These are phyloP conservation scores for Leccinellum rugosiceps DNA, from an alignment of 768 basidiomycete genomes.

Conservation along the genomic window DNA sequence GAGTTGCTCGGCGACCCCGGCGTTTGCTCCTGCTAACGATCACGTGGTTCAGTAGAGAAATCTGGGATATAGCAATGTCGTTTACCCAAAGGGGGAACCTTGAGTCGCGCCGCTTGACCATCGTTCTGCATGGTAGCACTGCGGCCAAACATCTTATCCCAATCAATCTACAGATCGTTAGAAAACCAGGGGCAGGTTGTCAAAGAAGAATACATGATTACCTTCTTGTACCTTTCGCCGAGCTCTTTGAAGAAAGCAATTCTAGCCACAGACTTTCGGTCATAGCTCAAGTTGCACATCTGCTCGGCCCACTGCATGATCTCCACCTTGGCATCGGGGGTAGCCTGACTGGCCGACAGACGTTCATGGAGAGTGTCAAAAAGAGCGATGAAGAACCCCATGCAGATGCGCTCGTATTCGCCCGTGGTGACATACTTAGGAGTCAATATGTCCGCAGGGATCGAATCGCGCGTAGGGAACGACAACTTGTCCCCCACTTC, in stretches of 20 bases:
- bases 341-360: not conserved
- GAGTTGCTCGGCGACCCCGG: not conserved
- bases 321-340: not conserved
- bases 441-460: not conserved
- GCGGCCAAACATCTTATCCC: not conserved
- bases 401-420: not conserved
- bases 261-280: not conserved
- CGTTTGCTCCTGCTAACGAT: not conserved
- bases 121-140: not conserved
- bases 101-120: not conserved
- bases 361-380: not conserved
- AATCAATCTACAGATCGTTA: not conserved
- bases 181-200: not conserved
- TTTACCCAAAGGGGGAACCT: not conserved
- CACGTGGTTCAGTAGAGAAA: not conserved
- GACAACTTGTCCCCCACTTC: not conserved
- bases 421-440: not conserved
- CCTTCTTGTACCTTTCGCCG: not conserved
- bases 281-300: not conserved
- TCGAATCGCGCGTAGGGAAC: not conserved
- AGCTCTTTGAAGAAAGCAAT: not conserved
- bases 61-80: too few relatives aligned
- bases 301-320: not conserved
- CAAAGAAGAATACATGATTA: not conserved
- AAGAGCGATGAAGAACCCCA: constrained; percentile 12